Conservation (phyloP, 495 filamentous ascomycete genomes). For the Trichoderma gamsii region DNA sequence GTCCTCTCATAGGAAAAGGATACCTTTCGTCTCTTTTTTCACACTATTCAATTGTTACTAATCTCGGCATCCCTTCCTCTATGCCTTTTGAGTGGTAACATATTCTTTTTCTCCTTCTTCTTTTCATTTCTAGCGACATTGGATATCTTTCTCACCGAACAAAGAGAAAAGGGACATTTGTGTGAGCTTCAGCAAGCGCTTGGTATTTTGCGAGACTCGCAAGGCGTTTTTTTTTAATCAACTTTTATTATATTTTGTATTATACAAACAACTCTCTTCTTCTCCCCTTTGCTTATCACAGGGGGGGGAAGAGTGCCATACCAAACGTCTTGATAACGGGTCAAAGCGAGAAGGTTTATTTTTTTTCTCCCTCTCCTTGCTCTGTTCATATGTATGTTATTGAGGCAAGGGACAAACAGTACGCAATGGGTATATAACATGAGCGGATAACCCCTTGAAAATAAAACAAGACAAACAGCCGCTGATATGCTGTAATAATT, state of each 20-base stretch:
- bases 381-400: not conserved
- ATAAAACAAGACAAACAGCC: not conserved
- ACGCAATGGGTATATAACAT: constrained; percentile 6
- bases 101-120: not conserved
- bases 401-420: not conserved
- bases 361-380: not conserved
- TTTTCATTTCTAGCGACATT: not conserved
- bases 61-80: not conserved
- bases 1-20: not conserved
- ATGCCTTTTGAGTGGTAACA: not conserved
- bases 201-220: not conserved
- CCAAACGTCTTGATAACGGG: not conserved
- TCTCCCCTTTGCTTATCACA: not conserved
- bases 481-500: not conserved
- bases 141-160: not conserved
- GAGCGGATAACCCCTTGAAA: not conserved
- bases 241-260: not conserved
- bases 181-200: constrained; percentile 4
- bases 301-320: not conserved
- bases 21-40: not conserved
- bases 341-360: not conserved
- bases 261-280: not conserved
- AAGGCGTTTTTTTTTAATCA: not conserved
- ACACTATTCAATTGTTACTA: not conserved
- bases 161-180: not conserved